A percentile compares a stretch with the other conserved stretches of the same genome.
phyloP scores from a whole-genome alignment of 441 rosid genomes.

The Eutrema salsugineum region DNA sequence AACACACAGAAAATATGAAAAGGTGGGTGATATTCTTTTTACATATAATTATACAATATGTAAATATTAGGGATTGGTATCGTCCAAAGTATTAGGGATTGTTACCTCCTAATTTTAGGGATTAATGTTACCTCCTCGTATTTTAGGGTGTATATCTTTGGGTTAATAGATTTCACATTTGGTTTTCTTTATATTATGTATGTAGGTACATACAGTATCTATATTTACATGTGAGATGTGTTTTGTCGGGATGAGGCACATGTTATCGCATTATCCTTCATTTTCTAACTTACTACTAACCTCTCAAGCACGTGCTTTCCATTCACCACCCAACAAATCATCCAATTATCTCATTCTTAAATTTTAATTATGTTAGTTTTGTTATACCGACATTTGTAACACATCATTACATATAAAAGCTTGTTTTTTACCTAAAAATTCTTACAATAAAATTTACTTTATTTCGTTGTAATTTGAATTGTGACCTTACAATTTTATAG shows the following conservation, averaged over 20 bases:
- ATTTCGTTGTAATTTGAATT: background rate
- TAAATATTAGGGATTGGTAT: background rate
- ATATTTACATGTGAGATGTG: constrained; percentile 30
- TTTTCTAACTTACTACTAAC: constrained; percentile 33
- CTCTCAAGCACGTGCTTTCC: constrained; percentile 35
- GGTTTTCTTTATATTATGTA: background rate
- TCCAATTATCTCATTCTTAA: constrained; percentile 12
- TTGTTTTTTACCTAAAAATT: background rate
- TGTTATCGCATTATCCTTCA: constrained; percentile 35
- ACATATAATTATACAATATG: background rate
- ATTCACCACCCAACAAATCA: constrained; percentile 31
- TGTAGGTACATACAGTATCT: background rate
- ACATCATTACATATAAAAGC: background rate
- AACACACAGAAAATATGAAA: background rate
- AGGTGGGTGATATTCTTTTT: background rate
- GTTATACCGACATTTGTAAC: constrained; percentile 12
- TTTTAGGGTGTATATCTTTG: background rate
- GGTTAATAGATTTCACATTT: constrained; percentile 1
- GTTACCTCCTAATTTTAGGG: background rate
- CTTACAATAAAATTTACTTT: background rate
- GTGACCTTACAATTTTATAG: background rate
- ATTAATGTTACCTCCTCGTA: background rate
- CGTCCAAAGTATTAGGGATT: no score
- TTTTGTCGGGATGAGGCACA: constrained; percentile 37
- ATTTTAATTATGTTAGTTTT: background rate